Percentiles rank a stretch among this genome's conserved stretches.
phyloP scores from a whole-genome alignment of 202 grass and related monocot species.

The Carex sylvatica region DNA sequence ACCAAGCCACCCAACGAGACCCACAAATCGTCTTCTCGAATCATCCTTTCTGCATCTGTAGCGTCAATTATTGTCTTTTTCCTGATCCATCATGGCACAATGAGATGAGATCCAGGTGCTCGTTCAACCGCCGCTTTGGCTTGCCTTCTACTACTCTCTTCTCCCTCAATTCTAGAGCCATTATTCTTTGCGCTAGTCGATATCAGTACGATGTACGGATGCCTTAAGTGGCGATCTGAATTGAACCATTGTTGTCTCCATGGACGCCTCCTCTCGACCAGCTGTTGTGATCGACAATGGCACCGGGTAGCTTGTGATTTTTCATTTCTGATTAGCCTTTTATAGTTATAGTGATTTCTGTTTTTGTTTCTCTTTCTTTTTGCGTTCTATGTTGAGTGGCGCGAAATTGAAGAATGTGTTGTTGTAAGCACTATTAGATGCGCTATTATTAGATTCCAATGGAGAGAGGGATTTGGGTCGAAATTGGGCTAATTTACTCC shows the following conservation, averaged over 20 bases:
- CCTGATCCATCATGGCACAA: slow-evolving; percentile 5
- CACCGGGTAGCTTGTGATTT: slow-evolving; percentile 54
- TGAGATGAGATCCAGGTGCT: slow-evolving; percentile 36
- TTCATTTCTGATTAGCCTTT: neutral
- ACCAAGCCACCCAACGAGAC: neutral
- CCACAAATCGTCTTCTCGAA: slow-evolving; percentile 24
- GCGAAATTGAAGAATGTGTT: neutral
- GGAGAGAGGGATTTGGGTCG: neutral
- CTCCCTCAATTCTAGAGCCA: neutral
- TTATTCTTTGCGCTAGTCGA: neutral
- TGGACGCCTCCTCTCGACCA: slow-evolving; percentile 77
- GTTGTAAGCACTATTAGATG: neutral
- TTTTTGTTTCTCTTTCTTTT: neutral
- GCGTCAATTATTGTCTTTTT: slow-evolving; percentile 25
- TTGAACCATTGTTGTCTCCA: slow-evolving; percentile 17
- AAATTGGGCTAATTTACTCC: neutral
- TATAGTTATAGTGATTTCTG: neutral
- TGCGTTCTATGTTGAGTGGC: neutral
- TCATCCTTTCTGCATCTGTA: slow-evolving; percentile 18
- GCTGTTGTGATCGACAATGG: slow-evolving; percentile 99
- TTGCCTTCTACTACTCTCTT: slow-evolving; percentile 23
- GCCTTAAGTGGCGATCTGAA: slow-evolving; percentile 24
- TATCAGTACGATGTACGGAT: slow-evolving; percentile 40
- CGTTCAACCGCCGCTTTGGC: slow-evolving; percentile 31
- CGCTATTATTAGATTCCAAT: slow-evolving; percentile 20